Evolutionary conservation across 2,329 filamentous ascomycete species (phyloP).

Genomic region (Exophiala sideris): DNA sequence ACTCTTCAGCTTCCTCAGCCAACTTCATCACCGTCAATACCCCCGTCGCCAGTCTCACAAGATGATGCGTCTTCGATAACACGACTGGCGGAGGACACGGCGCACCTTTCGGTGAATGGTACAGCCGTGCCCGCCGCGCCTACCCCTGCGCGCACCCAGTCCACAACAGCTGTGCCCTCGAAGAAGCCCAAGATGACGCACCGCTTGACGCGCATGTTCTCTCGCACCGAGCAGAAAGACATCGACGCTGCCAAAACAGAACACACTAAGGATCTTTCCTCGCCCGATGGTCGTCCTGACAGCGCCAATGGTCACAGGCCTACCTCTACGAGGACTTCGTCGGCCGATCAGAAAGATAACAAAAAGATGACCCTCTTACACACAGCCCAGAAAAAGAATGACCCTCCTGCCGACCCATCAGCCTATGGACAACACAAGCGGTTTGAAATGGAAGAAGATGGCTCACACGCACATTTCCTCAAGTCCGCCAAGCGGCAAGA

Average conservation of each 20-base stretch:
- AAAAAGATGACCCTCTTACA: constrained; percentile 30
- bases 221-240: constrained; percentile 38
- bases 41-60: constrained; percentile 16
- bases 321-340: constrained; percentile 30
- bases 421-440: constrained; percentile 37
- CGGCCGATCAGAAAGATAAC: constrained; percentile 31
- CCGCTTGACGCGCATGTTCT: constrained; percentile 47
- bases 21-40: constrained; percentile 13
- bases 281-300: constrained; percentile 30
- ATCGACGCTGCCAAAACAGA: constrained; percentile 31
- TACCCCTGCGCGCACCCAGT: constrained; percentile 7
- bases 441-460: constrained; percentile 60
- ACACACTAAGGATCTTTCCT: constrained; percentile 12
- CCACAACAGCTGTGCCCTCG: constrained; percentile 12
- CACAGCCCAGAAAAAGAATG: constrained; percentile 29
- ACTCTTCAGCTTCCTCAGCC: constrained; percentile 9
- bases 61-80: constrained; percentile 35
- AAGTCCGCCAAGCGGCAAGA: constrained; percentile 90
- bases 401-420: constrained; percentile 20
- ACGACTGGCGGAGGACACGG: constrained; percentile 41
- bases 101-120: constrained; percentile 40
- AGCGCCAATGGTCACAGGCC: constrained; percentile 30
- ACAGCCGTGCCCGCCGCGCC: constrained; percentile 31
- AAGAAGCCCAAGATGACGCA: constrained; percentile 43
- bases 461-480: constrained; percentile 81